phyloP scores from a whole-genome alignment of 1,139 yeast genomes.

The Hemisphaericaspora lyxosophila region DNA sequence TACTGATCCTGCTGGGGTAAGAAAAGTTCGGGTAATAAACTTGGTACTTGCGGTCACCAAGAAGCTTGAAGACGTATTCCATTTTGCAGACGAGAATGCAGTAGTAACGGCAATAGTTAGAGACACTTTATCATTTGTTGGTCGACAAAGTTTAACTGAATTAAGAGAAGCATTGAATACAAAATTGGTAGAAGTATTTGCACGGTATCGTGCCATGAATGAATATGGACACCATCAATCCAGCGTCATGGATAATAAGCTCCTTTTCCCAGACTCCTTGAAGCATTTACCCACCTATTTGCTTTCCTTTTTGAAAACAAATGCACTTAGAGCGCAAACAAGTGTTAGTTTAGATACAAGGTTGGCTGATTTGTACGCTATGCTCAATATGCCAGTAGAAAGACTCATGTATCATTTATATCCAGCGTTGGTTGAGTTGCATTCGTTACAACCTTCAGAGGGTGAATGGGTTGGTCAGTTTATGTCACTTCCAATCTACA shows the following conservation, averaged over 20 bases:
- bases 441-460: conserved; percentile 58
- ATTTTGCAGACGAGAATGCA: conserved; percentile 84
- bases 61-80: conserved; percentile 69
- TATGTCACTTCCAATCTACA: conserved; percentile 48
- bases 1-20: conserved; percentile 70
- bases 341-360: conserved; percentile 55
- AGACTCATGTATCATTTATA: conserved; percentile 66
- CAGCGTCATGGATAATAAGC: conserved; percentile 56
- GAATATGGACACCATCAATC: conserved; percentile 50
- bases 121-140: conserved; percentile 63
- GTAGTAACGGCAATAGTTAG: conserved; percentile 70
- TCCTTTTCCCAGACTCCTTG: conserved; percentile 80
- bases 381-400: conserved; percentile 58
- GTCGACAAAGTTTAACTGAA: conserved; percentile 58
- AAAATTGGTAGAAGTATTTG: conserved; percentile 69
- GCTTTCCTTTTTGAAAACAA: conserved; percentile 67
- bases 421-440: conserved; percentile 79
- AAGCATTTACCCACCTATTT: conserved; percentile 69
- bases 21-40: conserved; percentile 85
- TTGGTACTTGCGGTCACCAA: conserved; percentile 79
- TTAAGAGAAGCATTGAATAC: conserved; percentile 63
- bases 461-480: conserved; percentile 44
- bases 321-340: conserved; percentile 55
- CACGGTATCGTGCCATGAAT: conserved; percentile 67
- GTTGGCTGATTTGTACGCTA: conserved; percentile 54